phyloP scores from a whole-genome alignment of 345 rosid genomes.

The Rhizophora mangle region DNA sequence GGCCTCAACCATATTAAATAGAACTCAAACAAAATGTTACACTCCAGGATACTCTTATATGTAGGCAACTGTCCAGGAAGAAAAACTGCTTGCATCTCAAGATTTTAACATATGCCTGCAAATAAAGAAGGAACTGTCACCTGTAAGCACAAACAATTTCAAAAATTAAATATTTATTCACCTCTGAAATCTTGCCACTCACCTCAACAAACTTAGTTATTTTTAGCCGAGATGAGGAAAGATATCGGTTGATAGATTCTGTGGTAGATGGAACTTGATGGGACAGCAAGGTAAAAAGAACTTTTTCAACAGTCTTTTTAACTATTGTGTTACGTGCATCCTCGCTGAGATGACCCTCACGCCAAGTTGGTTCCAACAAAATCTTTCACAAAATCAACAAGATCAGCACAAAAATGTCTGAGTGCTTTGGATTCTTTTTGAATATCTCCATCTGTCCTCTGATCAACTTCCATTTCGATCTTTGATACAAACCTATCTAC shows the following conservation, averaged over 20 bases:
- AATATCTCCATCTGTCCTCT: constrained; percentile 41
- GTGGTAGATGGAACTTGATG: constrained; percentile 55
- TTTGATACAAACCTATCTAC: constrained; percentile 31
- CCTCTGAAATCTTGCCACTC: constrained; percentile 29
- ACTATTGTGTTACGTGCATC: constrained; percentile 76
- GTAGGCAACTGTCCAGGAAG: constrained; percentile 30
- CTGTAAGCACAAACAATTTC: constrained; percentile 17
- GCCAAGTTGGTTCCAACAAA: constrained; percentile 79
- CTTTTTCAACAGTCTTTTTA: constrained; percentile 70
- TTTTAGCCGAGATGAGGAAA: constrained; percentile 51
- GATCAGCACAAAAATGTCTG: constrained; percentile 57
- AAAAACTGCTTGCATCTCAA: constrained; percentile 31
- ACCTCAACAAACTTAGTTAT: constrained; percentile 82
- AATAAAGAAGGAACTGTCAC: constrained; percentile 27
- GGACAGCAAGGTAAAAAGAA: constrained; percentile 53
- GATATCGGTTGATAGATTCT: constrained; percentile 55
- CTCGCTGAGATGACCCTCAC: constrained; percentile 74
- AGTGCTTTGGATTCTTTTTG: constrained; percentile 46
- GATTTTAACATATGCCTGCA: constrained; percentile 83
- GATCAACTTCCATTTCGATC: constrained; percentile 41
- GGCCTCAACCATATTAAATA: constrained; percentile 16
- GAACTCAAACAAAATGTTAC: constrained; percentile 17
- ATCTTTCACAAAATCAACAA: constrained; percentile 65
- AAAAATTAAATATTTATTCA: constrained; percentile 8
- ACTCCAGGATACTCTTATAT: constrained; percentile 9